Percentiles rank a stretch among this genome's conserved stretches.
These are phyloP conservation scores for Cornus florida DNA, from an alignment of 148 eudicot species.

Conservation along the genomic window DNA sequence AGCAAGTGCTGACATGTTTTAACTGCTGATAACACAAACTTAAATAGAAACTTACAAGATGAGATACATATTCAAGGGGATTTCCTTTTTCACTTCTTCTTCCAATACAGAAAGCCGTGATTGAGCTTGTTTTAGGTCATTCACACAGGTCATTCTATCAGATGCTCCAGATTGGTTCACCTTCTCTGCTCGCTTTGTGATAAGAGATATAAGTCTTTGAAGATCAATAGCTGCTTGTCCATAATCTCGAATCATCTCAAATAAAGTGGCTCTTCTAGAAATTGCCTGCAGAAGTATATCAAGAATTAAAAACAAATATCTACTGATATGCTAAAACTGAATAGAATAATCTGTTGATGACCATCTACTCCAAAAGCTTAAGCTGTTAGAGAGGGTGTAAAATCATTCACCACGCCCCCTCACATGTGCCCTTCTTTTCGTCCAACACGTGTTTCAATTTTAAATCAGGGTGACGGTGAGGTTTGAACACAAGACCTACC, in stretches of 20 bases:
- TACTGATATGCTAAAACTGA: neutral
- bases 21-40: neutral
- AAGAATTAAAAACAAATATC: constrained; percentile 3
- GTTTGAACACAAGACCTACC: too few species aligned
- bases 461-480: too few species aligned
- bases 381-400: too few species aligned
- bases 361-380: too few species aligned
- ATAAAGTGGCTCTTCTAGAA: constrained; percentile 82
- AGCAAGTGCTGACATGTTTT: neutral
- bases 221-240: constrained; percentile 83
- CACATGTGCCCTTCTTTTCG: too few species aligned
- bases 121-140: constrained; percentile 73
- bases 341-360: too few species aligned
- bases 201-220: constrained; percentile 52
- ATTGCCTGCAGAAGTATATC: constrained; percentile 54
- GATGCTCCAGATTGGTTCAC: constrained; percentile 38
- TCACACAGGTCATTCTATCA: constrained; percentile 32
- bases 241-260: constrained; percentile 93
- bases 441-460: too few species aligned
- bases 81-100: constrained; percentile 62
- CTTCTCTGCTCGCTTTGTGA: constrained; percentile 59
- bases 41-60: constrained; percentile 65
- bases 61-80: constrained; percentile 74
- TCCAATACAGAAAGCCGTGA: constrained; percentile 59
- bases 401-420: too few species aligned